Conservation (phyloP, 805 yeast genomes). For the Ogataea pilisensis region DNA sequence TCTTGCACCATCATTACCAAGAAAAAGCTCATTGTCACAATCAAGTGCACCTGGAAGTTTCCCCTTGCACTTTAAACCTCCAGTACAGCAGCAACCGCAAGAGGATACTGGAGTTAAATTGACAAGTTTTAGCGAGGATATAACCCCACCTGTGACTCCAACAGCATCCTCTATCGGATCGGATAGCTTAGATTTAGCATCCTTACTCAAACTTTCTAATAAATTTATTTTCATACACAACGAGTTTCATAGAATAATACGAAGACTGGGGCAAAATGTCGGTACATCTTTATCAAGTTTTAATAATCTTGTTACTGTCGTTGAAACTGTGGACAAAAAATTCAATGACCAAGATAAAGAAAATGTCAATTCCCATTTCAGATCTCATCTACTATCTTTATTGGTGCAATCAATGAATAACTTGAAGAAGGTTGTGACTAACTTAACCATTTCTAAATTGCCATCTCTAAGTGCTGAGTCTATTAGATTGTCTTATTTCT, state of each 20-base stretch:
- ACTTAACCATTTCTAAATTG: conserved; percentile 11
- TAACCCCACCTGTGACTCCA: conserved; percentile 1
- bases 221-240: conserved; percentile 22
- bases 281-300: conserved; percentile 13
- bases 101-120: conserved; percentile 8
- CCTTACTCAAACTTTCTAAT: conserved; percentile 16
- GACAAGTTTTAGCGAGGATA: conserved; percentile 13
- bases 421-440: conserved; percentile 16
- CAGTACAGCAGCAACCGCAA: neutral
- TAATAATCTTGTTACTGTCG: conserved; percentile 13
- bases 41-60: neutral
- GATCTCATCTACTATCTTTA: conserved; percentile 14
- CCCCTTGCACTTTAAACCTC: conserved; percentile 5
- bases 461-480: conserved; percentile 11
- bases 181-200: conserved; percentile 5
- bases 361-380: conserved; percentile 10
- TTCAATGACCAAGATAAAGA: conserved; percentile 11
- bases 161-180: neutral
- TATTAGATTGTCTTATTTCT: conserved; percentile 24
- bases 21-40: conserved; percentile 18
- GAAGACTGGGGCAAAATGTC: conserved; percentile 13
- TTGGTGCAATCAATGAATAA: conserved; percentile 21
- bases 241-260: conserved; percentile 15
- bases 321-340: conserved; percentile 19
- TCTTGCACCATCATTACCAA: conserved; percentile 8